These are phyloP conservation scores for Tolypocladium ovalisporum DNA, from an alignment of 2,329 filamentous ascomycete genomes.

Conservation along the genomic window DNA sequence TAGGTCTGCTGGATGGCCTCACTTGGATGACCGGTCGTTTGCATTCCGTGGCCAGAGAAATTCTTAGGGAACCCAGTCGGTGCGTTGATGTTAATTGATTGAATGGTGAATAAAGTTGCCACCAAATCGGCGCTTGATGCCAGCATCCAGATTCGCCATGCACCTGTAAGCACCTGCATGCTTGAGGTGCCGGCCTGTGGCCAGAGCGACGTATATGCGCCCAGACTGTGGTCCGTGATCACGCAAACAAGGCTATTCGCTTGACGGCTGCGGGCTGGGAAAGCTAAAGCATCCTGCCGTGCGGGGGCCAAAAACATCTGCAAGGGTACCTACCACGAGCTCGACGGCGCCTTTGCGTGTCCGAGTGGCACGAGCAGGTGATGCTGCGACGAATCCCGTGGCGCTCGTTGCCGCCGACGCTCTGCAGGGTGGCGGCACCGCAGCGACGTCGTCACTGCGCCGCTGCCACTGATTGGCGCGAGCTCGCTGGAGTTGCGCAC, in stretches of 20 bases:
- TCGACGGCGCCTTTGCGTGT: background rate
- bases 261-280: background rate
- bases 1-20: background rate
- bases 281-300: background rate
- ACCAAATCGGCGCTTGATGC: background rate
- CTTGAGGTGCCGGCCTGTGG: too few relatives aligned
- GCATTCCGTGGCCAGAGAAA: background rate
- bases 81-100: background rate
- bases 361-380: background rate
- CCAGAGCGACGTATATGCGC: background rate
- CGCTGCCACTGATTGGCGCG: background rate
- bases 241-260: background rate
- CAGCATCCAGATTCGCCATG: background rate
- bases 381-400: slow-evolving; percentile 16
- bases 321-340: background rate
- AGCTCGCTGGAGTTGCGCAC: background rate
- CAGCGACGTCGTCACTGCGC: background rate
- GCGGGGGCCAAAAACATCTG: background rate
- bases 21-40: too few relatives aligned
- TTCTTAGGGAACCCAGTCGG: background rate
- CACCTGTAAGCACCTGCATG: too few relatives aligned
- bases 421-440: slow-evolving; percentile 14
- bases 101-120: background rate
- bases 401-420: slow-evolving; percentile 33
- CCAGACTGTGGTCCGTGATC: background rate